phyloP scores from a whole-genome alignment of 768 basidiomycete genomes.

The Dioszegia hungarica region DNA sequence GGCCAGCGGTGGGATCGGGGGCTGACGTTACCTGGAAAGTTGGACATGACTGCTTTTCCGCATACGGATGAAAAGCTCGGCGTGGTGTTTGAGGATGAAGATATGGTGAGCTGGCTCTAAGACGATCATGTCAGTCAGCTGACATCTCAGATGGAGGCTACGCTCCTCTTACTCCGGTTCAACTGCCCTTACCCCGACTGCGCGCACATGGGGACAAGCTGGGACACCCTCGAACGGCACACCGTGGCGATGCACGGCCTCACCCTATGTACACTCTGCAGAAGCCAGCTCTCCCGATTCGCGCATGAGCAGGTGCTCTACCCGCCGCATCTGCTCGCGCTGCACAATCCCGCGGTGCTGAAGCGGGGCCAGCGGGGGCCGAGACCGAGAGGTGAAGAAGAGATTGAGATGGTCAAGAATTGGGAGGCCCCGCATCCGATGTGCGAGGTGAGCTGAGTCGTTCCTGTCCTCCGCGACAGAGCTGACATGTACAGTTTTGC shows the following conservation, averaged over 20 bases:
- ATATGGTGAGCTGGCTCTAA: conserved; percentile 51
- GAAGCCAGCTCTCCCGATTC: conserved; percentile 86
- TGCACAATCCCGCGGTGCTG: conserved; percentile 71
- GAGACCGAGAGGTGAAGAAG: conserved; percentile 31
- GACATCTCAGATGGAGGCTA: conserved; percentile 71
- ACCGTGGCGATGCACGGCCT: conserved; percentile 68
- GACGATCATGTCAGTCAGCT: background rate
- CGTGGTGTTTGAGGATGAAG: conserved; percentile 76
- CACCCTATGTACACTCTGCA: conserved; percentile 82
- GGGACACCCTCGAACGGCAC: conserved; percentile 85
- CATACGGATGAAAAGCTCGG: conserved; percentile 53
- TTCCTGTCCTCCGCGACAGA: background rate
- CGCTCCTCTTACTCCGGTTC: conserved; percentile 81
- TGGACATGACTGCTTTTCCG: conserved; percentile 31
- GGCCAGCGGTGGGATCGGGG: conserved; percentile 32
- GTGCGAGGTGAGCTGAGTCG: conserved; percentile 50
- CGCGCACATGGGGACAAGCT: conserved; percentile 75
- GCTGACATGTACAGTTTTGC: conserved; percentile 60
- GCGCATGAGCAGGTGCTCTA: conserved; percentile 90
- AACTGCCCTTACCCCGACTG: conserved; percentile 86
- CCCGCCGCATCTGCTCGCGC: conserved; percentile 58
- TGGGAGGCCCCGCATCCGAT: conserved; percentile 50
- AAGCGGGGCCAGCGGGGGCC: conserved; percentile 40
- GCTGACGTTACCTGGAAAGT: conserved; percentile 32
- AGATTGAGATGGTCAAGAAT: conserved; percentile 42